These are phyloP conservation scores for Penicillium bovifimosum DNA, from an alignment of 495 filamentous ascomycete genomes.

Conservation along the genomic window DNA sequence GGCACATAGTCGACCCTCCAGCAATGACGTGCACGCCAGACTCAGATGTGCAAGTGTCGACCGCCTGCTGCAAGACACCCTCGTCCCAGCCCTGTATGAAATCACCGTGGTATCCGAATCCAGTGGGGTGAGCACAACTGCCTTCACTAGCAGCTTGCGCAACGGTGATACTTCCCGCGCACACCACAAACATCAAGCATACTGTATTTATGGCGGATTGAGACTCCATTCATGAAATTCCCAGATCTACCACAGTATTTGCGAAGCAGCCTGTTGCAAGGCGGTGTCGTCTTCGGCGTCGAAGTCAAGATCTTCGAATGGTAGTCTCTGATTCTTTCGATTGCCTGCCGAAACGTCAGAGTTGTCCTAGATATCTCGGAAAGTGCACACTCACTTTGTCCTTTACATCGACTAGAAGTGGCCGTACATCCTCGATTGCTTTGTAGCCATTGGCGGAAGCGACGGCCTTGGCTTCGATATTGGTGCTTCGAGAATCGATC, in stretches of 20 bases:
- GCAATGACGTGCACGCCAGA: too few relatives aligned
- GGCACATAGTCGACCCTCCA: too few relatives aligned
- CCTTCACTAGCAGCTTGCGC: conserved; percentile 5
- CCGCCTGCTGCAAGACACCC: conserved; percentile 36
- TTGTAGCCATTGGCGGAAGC: conserved; percentile 60
- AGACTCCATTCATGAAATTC: too few relatives aligned
- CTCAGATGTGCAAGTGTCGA: conserved; percentile 46
- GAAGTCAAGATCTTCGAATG: too few relatives aligned
- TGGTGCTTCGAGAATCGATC: conserved; percentile 68
- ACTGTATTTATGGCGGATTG: conserved; percentile 28
- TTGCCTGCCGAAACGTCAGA: conserved; percentile 50
- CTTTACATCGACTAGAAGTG: conserved; percentile 74
- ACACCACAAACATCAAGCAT: conserved; percentile 21
- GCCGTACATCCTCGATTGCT: conserved; percentile 75
- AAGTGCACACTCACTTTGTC: conserved; percentile 59
- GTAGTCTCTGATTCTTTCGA: conserved; percentile 90
- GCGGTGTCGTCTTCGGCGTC: too few relatives aligned
- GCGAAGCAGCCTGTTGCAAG: too few relatives aligned
- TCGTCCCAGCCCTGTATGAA: conserved; percentile 79
- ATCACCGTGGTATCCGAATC: conserved; percentile 80
- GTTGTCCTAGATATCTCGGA: background rate
- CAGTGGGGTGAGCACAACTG: conserved; percentile 52
- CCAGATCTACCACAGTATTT: too few relatives aligned
- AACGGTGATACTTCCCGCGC: conserved; percentile 12
- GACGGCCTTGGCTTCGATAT: conserved; percentile 58